Base-by-base conservation (phyloP, 2,329 filamentous ascomycete genomes). In the Penicillium fuscoglaucum region DNA sequence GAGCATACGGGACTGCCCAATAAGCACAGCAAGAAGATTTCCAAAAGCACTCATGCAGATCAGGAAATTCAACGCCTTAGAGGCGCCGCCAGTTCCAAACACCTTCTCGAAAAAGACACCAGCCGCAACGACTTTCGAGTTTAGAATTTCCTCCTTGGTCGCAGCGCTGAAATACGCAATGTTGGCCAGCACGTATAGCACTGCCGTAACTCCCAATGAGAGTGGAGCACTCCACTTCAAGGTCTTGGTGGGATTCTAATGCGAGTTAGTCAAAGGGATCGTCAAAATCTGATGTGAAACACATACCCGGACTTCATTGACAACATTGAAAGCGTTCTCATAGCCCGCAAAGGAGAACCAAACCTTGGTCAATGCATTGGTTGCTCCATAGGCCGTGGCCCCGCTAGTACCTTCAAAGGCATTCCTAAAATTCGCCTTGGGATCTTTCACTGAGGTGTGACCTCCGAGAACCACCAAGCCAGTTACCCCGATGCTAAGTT, bases 401-500 rank as follows among this genome's bases (percentile, higher is more conserved):
- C 75, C 75, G 0, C 77, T 70, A 1, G 72, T 79, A 1, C 83
- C 83, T 17, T 76, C 74, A 57, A 86, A 87, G 0, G 84, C 71
- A 62, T 86, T 73, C 7, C 72, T 72, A 68, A 86, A 88, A 65
- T 87, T 87, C 21, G 72, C 71, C 3, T 70, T 71, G 0, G 85
- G 84, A 57, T 87, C 74, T 6, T 73, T 58, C 3, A 87, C 76
- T 19, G 72, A 71, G 7, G 79, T 78, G 55, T 84, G 75, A 6
- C 85, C 84, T 8, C 84, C 84, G 0, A 89, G 79, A 4, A 88
- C 83, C 3, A 88, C 85, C 1, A 88, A 74, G 0, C 86, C 87
- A 0, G 84, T 82, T 40, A 87, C 83, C 31, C 76, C 79, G 61
- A 87, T 83, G 62, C 77, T 69, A 15, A 24, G 1, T 3, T 8